A percentile compares a stretch with the other conserved stretches of the same genome.
Evolutionary conservation across 2,329 filamentous ascomycete species (phyloP).

Genomic region (Phialocephala subalpina): DNA sequence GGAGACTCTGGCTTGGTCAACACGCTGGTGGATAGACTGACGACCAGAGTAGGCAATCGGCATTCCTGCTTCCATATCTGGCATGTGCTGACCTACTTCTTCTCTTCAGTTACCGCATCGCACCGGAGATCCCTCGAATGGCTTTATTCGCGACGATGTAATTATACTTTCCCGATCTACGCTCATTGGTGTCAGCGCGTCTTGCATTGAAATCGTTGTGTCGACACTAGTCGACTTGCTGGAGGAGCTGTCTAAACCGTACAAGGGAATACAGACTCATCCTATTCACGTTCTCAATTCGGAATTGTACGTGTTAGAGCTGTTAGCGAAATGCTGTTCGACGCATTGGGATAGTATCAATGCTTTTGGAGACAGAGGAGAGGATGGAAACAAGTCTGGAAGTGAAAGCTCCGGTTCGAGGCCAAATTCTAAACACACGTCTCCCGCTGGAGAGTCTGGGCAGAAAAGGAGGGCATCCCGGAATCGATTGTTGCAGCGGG

Average conservation of each 20-base stretch:
- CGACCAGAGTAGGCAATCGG: slow-evolving; percentile 60
- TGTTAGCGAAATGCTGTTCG: slow-evolving; percentile 71
- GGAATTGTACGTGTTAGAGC: slow-evolving; percentile 68
- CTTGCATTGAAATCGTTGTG: slow-evolving; percentile 61
- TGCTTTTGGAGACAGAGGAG: slow-evolving; percentile 29
- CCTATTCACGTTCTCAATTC: slow-evolving; percentile 68
- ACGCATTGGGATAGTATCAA: slow-evolving; percentile 63
- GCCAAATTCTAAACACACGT: slow-evolving; percentile 21
- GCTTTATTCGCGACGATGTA: slow-evolving; percentile 67
- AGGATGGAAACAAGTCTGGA: slow-evolving; percentile 35
- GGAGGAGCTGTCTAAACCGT: slow-evolving; percentile 64
- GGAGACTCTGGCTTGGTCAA: slow-evolving; percentile 66
- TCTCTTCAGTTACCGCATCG: slow-evolving; percentile 66
- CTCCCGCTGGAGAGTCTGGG: slow-evolving; percentile 15
- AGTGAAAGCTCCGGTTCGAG: slow-evolving; percentile 35
- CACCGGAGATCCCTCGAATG: slow-evolving; percentile 63
- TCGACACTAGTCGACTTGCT: slow-evolving; percentile 64
- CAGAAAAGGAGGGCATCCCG: slow-evolving; percentile 38
- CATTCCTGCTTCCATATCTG: slow-evolving; percentile 7
- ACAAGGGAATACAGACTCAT: slow-evolving; percentile 58
- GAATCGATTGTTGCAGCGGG: slow-evolving; percentile 35
- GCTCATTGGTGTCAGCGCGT: slow-evolving; percentile 65
- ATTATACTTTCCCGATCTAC: slow-evolving; percentile 67
- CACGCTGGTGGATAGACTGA: slow-evolving; percentile 69
- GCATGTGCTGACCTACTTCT: slow-evolving; percentile 23